Base-by-base conservation (phyloP, 2,329 filamentous ascomycete genomes). In the Epichloe baconii region DNA sequence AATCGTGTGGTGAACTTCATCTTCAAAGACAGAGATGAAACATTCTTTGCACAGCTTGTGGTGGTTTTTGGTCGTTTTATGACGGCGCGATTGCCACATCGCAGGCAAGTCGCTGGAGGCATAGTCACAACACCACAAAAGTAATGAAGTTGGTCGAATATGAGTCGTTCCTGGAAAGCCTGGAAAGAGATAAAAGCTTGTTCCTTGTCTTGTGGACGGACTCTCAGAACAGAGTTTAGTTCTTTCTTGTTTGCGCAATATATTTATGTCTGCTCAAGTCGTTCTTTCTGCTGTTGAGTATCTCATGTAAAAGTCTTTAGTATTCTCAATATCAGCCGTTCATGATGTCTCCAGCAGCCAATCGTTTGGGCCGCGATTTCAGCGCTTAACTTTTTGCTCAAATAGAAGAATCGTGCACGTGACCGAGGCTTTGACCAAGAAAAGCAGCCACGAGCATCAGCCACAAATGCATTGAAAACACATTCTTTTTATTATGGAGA, bases 31-130 rank as follows among this genome's bases (percentile, higher is more conserved):
- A 11, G 72, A 62, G 50, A 95, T 80, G 68, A 98, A 98, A 68
- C 93, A 98, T 4, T 75, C 68, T 60, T 86, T 89, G 77, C 93
- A 98, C 45, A 98, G 78, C 62, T 95, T 95, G 59, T 94, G 83
- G 61, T 94, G 82, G 63, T 97, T 95, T 97, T 97, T 1, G 93
- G 91, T 31, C 93, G 81, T 55, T 96, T 88, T 52, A 98, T 93
- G 19, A 95, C 78, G 5, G 93, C 91, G 53, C 90, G 80, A 55
- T 85, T 77, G 21, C 75, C 77, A 71, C 93, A 98, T 56, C 83
- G 73, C 48, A 82, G 80, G 66, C 93, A 98, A 21, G 77, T 71
- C 19, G 79, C 76, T 21, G 89, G 88, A 7, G 89, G 76, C 91
- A 96, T 95, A 26, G 60, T 43, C 14, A 14, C 15, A 34, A 21